Evolutionary conservation across 164 flowering plant genomes (phyloP), one percentile per base, ranked within the genome.

Genomic region (Dillenia suffruticosa): DNA sequence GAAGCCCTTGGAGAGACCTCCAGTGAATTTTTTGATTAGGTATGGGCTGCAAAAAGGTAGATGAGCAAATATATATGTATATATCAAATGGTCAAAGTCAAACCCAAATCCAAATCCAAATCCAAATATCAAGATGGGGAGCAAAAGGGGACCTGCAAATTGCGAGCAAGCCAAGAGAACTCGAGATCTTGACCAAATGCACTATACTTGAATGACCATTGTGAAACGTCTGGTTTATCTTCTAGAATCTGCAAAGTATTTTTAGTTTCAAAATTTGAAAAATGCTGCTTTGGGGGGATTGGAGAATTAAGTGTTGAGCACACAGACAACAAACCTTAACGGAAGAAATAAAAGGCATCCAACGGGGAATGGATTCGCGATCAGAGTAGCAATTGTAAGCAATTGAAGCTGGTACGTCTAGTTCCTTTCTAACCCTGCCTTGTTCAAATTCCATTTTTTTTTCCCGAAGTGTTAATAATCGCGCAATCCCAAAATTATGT

Each of bases 341-440:
- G 71, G 94, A 76, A 22, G 98, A 89, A 76, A 94, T 94, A 79
- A 87, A 90, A 10, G 93, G 91, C 98, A 94, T 94, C 97, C 98
- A 94, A 10, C 70, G 81, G 22, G 97, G 89, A 74, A 91, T 82
- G 13, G 92, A 66, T 79, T 94, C 91, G 6, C 95, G 95, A 69
- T 94, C 95, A 16, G 77, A 80, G 70, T 90, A 94, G 72, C 79
- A 76, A 17, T 80, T 68, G 72, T 90, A 94, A 13, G 98, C 98
- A 54, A 81, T 87, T 13, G 89, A 82, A 75, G 52, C 62, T 49
- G 98, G 98, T 54, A 90, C 91, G 54, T 87, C 92, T 15, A 87
- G 67, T 56, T 89, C 96, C 77, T 59, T 74, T 74, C 67, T 87
- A 15, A 75, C 90, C 74, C 97, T 88, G 88, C 82, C 75, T 43